These are phyloP conservation scores for Thuidium tamariscinum DNA, from an alignment of 225 moss, liverwort and hornwort species.

Conservation along the genomic window DNA sequence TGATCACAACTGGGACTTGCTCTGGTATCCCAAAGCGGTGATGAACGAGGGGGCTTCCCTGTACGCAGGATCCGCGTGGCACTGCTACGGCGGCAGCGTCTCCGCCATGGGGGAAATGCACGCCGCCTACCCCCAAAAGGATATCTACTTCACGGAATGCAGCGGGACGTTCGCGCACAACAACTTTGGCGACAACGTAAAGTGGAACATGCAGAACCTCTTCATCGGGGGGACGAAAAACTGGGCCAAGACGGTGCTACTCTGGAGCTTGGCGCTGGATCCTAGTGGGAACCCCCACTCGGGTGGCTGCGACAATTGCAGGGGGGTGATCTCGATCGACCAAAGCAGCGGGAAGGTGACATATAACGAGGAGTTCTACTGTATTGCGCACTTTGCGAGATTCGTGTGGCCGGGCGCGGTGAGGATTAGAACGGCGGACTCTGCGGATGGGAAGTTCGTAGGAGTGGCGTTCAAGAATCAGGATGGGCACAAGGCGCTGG, in stretches of 20 bases:
- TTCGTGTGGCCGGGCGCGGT: constrained; percentile 31
- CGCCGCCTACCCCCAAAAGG: constrained; percentile 12
- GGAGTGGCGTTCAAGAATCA: constrained; percentile 22
- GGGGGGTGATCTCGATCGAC: constrained; percentile 29
- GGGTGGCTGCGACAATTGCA: constrained; percentile 22
- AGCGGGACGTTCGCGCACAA: neutral
- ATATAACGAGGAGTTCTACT: constrained; percentile 30
- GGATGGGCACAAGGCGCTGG: constrained; percentile 17
- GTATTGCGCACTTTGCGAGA: constrained; percentile 32
- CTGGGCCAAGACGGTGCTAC: constrained; percentile 32
- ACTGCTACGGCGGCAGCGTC: constrained; percentile 18
- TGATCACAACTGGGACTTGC: constrained; percentile 33
- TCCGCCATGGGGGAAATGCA: constrained; percentile 26
- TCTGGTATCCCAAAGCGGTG: constrained; percentile 22
- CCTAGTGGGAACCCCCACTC: constrained; percentile 20
- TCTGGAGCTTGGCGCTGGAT: constrained; percentile 40
- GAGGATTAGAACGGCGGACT: neutral
- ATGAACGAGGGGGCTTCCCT: constrained; percentile 26
- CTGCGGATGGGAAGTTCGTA: constrained; percentile 14
- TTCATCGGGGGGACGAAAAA: constrained; percentile 30
- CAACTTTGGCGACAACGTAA: constrained; percentile 24
- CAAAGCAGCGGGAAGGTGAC: neutral
- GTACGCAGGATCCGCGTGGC: constrained; percentile 42
- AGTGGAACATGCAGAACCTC: constrained; percentile 35
- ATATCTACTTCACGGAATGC: constrained; percentile 34